These are phyloP conservation scores for Parathielavia appendiculata DNA, from an alignment of 495 filamentous ascomycete genomes.

Conservation along the genomic window DNA sequence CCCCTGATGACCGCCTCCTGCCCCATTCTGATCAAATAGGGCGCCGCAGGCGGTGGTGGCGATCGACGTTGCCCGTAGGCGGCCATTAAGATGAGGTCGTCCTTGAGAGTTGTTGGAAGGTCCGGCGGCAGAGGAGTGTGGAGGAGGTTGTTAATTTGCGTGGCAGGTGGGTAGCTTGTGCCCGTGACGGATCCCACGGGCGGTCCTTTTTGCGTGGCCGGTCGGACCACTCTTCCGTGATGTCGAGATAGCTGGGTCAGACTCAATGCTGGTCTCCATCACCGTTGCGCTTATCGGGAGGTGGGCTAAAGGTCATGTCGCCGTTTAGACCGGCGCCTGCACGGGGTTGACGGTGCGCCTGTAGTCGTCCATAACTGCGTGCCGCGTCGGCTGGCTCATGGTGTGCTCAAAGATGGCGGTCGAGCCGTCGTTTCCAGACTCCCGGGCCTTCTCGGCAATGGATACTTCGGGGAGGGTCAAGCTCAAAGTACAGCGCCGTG, in stretches of 20 bases:
- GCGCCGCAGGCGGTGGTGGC: conserved; percentile 20
- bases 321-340: conserved; percentile 17
- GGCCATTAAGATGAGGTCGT: conserved; percentile 19
- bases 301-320: conserved; percentile 16
- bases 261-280: conserved; percentile 1
- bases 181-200: background rate
- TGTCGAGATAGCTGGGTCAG: conserved; percentile 11
- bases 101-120: conserved; percentile 19
- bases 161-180: background rate
- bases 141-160: conserved; percentile 11
- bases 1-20: no score
- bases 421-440: conserved; percentile 8
- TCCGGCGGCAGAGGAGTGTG: conserved; percentile 8
- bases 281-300: conserved; percentile 3
- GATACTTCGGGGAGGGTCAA: conserved; percentile 21
- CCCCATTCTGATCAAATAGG: no score
- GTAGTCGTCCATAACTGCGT: conserved; percentile 23
- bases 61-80: conserved; percentile 20
- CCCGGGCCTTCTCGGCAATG: conserved; percentile 23
- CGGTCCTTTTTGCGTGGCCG: no score
- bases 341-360: conserved; percentile 4
- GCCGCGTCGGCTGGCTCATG: conserved; percentile 12
- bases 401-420: conserved; percentile 14
- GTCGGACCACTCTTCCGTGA: conserved; percentile 18
- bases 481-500: conserved; percentile 16